phyloP scores from a whole-genome alignment of 192 early-diverging fungal genomes.

The Kickxella alabastrina region DNA sequence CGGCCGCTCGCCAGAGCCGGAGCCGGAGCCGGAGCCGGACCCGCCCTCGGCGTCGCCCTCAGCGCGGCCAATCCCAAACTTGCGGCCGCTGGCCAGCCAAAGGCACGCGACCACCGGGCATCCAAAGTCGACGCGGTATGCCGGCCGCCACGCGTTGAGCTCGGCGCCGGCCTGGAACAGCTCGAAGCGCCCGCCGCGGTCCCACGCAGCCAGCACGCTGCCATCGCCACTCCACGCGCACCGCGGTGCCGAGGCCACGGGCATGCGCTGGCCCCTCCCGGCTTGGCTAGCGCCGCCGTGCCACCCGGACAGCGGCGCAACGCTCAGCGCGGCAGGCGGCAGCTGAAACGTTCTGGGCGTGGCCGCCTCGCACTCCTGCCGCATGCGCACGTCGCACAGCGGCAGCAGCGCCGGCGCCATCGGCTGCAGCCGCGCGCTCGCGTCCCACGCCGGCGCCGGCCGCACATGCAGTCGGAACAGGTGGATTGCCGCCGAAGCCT shows the following conservation, averaged over 20 bases:
- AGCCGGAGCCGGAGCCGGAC: not conserved
- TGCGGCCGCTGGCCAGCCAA: slow-evolving; percentile 45
- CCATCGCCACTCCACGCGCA: slow-evolving; percentile 47
- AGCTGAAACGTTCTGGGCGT: not conserved
- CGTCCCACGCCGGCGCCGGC: slow-evolving; percentile 38
- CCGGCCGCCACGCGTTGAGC: slow-evolving; percentile 42
- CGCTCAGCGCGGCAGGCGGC: slow-evolving; percentile 12
- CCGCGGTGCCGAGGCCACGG: slow-evolving; percentile 40
- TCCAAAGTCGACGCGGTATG: slow-evolving; percentile 47
- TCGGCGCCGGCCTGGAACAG: slow-evolving; percentile 34
- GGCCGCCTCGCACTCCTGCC: slow-evolving; percentile 41
- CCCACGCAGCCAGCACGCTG: slow-evolving; percentile 35
- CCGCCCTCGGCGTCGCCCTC: not conserved
- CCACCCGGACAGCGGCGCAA: slow-evolving; percentile 48
- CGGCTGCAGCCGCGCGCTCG: slow-evolving; percentile 11
- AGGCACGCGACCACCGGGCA: slow-evolving; percentile 41
- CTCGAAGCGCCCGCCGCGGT: slow-evolving; percentile 47
- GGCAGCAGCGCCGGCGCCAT: slow-evolving; percentile 46
- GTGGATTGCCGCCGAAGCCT: slow-evolving; percentile 42
- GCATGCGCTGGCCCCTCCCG: slow-evolving; percentile 40
- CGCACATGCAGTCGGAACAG: slow-evolving; percentile 43
- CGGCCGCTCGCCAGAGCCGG: not conserved
- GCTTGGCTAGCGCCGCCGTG: slow-evolving; percentile 38
- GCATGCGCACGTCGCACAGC: slow-evolving; percentile 47
- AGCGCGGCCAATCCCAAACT: slow-evolving; percentile 43